Evolutionary conservation across 805 yeast genomes (phyloP).

Genomic region (Ogataea corticis): DNA sequence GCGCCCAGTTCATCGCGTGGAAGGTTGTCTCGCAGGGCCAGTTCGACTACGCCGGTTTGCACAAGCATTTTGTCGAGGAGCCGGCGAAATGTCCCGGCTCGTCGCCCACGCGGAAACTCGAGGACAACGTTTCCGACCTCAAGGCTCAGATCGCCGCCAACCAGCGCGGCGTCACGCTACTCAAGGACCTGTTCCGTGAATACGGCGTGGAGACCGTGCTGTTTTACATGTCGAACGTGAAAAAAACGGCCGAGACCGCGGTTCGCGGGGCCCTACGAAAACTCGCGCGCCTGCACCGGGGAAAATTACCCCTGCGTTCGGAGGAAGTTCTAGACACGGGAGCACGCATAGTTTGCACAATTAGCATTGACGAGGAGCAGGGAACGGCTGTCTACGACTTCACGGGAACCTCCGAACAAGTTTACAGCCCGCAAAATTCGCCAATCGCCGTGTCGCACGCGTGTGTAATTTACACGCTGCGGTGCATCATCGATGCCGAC

Average conservation of each 20-base stretch:
- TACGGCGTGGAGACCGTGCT: constrained; percentile 42
- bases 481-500: constrained; percentile 48
- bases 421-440: constrained; percentile 53
- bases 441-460: constrained; percentile 55
- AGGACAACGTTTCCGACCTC: constrained; percentile 52
- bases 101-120: constrained; percentile 54
- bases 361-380: constrained; percentile 40
- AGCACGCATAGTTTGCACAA: constrained; percentile 44
- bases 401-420: constrained; percentile 51
- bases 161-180: constrained; percentile 48
- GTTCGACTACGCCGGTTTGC: constrained; percentile 53
- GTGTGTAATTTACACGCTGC: constrained; percentile 53
- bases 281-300: constrained; percentile 43
- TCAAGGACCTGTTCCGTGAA: constrained; percentile 43
- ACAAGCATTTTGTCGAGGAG: constrained; percentile 44
- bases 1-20: constrained; percentile 53
- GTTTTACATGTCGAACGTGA: constrained; percentile 48
- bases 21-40: constrained; percentile 51
- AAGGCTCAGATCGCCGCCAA: constrained; percentile 52
- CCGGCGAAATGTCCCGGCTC: constrained; percentile 53
- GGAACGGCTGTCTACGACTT: constrained; percentile 52
- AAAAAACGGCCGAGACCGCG: constrained; percentile 46
- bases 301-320: constrained; percentile 39
- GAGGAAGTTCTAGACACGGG: constrained; percentile 58
- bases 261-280: constrained; percentile 35